Base-by-base conservation (phyloP, 768 basidiomycete genomes). In the Arthromyces matolae region DNA sequence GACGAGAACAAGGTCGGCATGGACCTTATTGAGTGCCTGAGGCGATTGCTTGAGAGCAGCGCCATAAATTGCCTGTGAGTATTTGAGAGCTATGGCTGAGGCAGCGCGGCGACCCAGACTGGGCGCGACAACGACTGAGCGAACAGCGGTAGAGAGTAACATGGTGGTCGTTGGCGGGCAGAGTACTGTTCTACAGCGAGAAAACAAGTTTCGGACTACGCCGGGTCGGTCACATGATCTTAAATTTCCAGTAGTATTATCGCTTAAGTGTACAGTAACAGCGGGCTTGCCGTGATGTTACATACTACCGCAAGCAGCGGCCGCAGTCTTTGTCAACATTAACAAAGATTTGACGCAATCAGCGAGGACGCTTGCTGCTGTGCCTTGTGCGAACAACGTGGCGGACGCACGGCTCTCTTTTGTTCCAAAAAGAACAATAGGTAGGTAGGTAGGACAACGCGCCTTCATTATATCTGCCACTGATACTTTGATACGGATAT, bases 21-120 rank as follows among this genome's bases (percentile, higher is more conserved):
- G 89, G 60, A 98, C 89, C 64, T 87, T 84, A 69, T 68, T 83
- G 68, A 98, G 86, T 38, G 80, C 78, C 63, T 83, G 80, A 20
- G 90, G 84, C 3, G 92, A 93, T 71, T 87, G 88, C 55, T 80
- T 73, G 60, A 93, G 81, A 7, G 90, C 86, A 28, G 90, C 90
- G 32, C 80, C 78, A 62, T 86, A 93, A 51, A 83, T 73, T 25
- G 90, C 90, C 50, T 84, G 84, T 53, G 90, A 89, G 63, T 93
- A 93, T 70, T 91, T 93, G 61, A 78, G 68, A 9, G 90, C 85
- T 56, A 93, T 85, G 51, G 78, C 69, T 28, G 86, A 89, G 42
- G 84, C 89, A 12, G 85, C 80, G 42, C 89, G 87, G 54, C 79
- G 81, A 56, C 81, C 81, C 45, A 82, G 63, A 51, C 75, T 77